Conservation (phyloP, 2,329 filamentous ascomycete species). For the Geosmithia putterillii region DNA sequence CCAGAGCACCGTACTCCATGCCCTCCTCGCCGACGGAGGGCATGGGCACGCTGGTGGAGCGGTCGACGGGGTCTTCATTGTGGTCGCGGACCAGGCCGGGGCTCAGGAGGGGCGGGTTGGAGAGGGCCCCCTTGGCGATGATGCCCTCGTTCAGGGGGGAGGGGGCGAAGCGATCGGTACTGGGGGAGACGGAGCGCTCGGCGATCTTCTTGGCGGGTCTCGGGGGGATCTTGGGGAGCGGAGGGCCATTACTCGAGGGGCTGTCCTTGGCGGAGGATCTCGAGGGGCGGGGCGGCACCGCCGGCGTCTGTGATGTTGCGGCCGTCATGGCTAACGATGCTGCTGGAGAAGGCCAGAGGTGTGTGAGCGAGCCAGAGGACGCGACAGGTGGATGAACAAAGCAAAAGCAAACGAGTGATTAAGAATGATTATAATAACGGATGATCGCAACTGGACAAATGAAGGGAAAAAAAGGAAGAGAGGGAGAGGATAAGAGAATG, state of each 20-base stretch:
- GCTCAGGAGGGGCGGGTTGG: slow-evolving; percentile 18
- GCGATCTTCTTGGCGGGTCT: slow-evolving; percentile 59
- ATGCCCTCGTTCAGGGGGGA: slow-evolving; percentile 74
- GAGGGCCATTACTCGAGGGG: slow-evolving; percentile 8
- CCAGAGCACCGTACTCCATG: slow-evolving; percentile 61
- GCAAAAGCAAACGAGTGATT: too few species aligned
- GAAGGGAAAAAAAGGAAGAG: slow-evolving; percentile 3
- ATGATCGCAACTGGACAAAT: neutral
- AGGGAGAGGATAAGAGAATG: neutral
- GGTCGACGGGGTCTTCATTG: slow-evolving; percentile 26
- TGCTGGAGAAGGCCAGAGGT: neutral
- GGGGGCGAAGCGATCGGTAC: slow-evolving; percentile 66
- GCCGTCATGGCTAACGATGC: slow-evolving; percentile 28
- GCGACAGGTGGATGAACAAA: neutral
- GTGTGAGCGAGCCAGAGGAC: neutral
- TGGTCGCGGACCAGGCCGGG: slow-evolving; percentile 24
- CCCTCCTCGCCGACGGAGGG: slow-evolving; percentile 86
- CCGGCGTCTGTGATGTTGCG: slow-evolving; percentile 37
- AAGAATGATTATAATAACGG: neutral
- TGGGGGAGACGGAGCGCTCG: slow-evolving; percentile 67
- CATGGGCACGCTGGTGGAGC: slow-evolving; percentile 66
- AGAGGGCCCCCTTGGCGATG: slow-evolving; percentile 28
- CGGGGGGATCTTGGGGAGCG: slow-evolving; percentile 62
- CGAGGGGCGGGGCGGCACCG: slow-evolving; percentile 43
- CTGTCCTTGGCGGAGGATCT: slow-evolving; percentile 35